Evolutionary conservation across 192 early-diverging fungal genomes (phyloP).

Genomic region (Umbelopsis ramanniana): DNA sequence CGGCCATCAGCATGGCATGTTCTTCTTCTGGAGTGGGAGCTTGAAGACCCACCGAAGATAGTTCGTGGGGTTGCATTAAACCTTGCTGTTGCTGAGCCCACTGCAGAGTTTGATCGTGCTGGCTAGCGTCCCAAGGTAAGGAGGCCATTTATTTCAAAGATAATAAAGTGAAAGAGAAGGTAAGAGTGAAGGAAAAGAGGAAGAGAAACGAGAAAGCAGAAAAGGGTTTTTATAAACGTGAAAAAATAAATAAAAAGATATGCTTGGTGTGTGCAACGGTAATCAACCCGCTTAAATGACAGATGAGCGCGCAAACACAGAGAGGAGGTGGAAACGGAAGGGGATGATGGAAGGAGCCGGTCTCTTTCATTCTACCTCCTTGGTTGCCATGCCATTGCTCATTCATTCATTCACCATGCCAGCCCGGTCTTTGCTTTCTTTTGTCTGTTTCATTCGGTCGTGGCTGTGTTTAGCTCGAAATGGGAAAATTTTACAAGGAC

Average conservation of each 20-base stretch:
- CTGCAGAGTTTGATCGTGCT: background rate
- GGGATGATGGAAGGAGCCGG: too few species aligned
- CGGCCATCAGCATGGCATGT: slow-evolving; percentile 3
- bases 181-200: background rate
- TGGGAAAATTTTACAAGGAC: background rate
- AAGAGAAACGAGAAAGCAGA: slow-evolving; percentile 5
- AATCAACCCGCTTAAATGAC: background rate
- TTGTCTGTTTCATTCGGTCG: background rate
- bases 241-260: background rate
- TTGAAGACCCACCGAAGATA: background rate
- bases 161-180: background rate
- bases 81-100: slow-evolving; percentile 12
- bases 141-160: background rate
- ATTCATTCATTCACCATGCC: too few species aligned
- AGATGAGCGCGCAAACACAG: too few species aligned
- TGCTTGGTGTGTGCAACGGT: slow-evolving; percentile 16
- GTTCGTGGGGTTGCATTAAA: background rate
- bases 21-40: slow-evolving; percentile 22
- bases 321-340: too few species aligned
- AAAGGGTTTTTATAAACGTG: slow-evolving; percentile 21
- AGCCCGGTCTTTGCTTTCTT: too few species aligned
- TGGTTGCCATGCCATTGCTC: too few species aligned
- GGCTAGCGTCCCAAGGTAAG: background rate
- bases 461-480: background rate
- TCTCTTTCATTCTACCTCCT: too few species aligned